phyloP scores from a whole-genome alignment of 371 early-diverging fungal genomes.

The Saksenaea oblongispora region DNA sequence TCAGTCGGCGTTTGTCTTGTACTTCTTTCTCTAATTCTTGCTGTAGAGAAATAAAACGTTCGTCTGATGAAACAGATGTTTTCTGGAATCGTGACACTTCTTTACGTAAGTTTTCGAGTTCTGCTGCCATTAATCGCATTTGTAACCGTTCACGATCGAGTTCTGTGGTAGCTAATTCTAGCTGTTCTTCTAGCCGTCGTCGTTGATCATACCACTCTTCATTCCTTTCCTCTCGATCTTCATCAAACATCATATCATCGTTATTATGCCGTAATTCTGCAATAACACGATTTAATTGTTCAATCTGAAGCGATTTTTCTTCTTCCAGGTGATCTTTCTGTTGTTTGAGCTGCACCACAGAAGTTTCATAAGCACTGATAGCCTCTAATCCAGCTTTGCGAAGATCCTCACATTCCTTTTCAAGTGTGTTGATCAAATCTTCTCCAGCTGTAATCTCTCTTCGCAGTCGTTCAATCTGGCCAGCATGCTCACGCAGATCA shows the following conservation, averaged over 20 bases:
- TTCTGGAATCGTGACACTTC: conserved; percentile 22
- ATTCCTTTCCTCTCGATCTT: conserved; percentile 23
- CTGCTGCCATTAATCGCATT: conserved; percentile 15
- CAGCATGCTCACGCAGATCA: conserved; percentile 6
- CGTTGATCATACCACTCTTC: conserved; percentile 29
- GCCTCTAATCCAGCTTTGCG: conserved; percentile 42
- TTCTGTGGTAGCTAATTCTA: conserved; percentile 36
- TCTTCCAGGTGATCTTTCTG: conserved; percentile 7
- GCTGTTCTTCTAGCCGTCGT: conserved; percentile 43
- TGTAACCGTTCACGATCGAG: conserved; percentile 29
- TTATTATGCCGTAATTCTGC: conserved; percentile 31
- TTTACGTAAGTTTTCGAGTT: conserved; percentile 21
- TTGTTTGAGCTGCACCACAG: conserved; percentile 39
- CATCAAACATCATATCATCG: conserved; percentile 8
- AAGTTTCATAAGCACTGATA: conserved; percentile 36
- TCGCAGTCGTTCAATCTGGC: conserved; percentile 14
- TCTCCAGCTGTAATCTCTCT: conserved; percentile 14
- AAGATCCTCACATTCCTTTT: conserved; percentile 36
- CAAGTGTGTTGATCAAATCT: conserved; percentile 19
- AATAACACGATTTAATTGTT: conserved; percentile 14
- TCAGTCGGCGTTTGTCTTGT: conserved; percentile 37
- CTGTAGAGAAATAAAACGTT: conserved; percentile 24
- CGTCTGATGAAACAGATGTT: conserved; percentile 14
- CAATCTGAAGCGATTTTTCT: conserved; percentile 13
- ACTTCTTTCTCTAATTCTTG: conserved; percentile 37